Percentiles rank a stretch among this genome's conserved stretches.
Conservation (phyloP, 2,329 filamentous ascomycete genomes). For the Ceratocystis variospora region DNA sequence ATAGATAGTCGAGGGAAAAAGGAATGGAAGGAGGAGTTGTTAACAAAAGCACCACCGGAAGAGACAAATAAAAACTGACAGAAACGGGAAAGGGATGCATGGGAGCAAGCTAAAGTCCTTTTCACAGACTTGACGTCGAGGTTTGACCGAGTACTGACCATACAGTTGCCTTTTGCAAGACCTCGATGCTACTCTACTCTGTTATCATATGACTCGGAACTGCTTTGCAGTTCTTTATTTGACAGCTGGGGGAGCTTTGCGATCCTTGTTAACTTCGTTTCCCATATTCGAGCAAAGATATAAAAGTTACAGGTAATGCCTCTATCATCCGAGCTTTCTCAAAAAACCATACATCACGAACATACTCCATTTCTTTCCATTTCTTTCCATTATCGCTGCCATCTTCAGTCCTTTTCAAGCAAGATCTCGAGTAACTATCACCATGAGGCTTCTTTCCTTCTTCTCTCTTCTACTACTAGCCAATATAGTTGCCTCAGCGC, state of each 20-base stretch:
- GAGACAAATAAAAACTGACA: neutral
- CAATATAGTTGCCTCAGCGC: constrained; percentile 23
- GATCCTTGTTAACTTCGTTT: neutral
- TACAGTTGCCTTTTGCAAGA: neutral
- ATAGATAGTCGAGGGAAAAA: neutral
- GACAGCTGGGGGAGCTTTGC: neutral
- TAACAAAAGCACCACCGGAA: neutral
- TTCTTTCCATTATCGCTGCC: neutral
- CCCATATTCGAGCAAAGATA: neutral
- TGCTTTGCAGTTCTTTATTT: neutral
- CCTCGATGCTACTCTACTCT: neutral
- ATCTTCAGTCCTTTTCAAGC: neutral
- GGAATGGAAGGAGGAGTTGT: neutral
- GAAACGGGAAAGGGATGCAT: neutral
- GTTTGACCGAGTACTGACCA: neutral
- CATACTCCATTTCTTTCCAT: neutral
- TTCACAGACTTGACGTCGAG: neutral
- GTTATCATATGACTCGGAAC: neutral
- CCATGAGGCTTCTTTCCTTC: constrained; percentile 26
- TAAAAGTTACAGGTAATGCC: neutral
- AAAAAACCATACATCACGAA: neutral
- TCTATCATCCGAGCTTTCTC: neutral
- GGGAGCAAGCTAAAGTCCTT: neutral
- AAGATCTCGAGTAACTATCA: constrained; percentile 2
- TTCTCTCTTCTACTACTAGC: constrained; percentile 22